Base-by-base conservation (phyloP, 1,139 yeast species). In the Eremothecium sinecaudum region DNA sequence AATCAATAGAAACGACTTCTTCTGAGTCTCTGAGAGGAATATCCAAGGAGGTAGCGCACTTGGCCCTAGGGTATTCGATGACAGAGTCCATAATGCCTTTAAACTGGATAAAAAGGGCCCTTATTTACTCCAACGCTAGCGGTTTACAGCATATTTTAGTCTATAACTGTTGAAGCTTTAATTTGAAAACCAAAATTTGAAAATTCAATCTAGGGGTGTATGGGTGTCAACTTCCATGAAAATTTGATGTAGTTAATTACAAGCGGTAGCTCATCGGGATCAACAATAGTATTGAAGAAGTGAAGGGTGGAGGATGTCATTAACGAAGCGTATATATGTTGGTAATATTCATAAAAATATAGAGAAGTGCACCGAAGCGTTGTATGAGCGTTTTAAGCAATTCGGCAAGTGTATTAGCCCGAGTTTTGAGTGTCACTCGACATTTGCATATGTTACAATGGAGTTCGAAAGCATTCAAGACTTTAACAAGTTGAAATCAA, bases 1-100 rank as follows among this genome's bases (percentile, higher is more conserved):
- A 69, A 58, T 74, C 81, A 44, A 81, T 73, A 38, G 75, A 69
- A 40, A 79, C 90, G 44, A 79, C 73, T 56, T 79, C 84, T 34
- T 79, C 82, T 20, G 66, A 63, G 43, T 70, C 76, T 46, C 71
- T 69, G 51, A 79, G 62, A 11, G 86, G 87, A 46, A 81, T 75
- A 55, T 78, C 86, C 43, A 77, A 32, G 4, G 57, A 36, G 10
- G 44, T 45, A 13, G 56, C 48, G 57, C 58, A 54, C 34, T 50
- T 48, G 48, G 53, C 46, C 11, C 39, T 23, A 4, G 59, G 59
- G 35, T 55, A 55, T 8, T 61, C 63, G n/a, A 45, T 50, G 9
- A 46, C 48, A 8, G 28, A 11, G 10, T 28, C 36, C 36, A 33
- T 33, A 10, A 19, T 19, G 21, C 9, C 14, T 20, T 9, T 11